Evolutionary conservation across 352 stramenopile species (phyloP), one percentile per base, ranked within the genome.

Genomic region (Phytophthora ramorum): DNA sequence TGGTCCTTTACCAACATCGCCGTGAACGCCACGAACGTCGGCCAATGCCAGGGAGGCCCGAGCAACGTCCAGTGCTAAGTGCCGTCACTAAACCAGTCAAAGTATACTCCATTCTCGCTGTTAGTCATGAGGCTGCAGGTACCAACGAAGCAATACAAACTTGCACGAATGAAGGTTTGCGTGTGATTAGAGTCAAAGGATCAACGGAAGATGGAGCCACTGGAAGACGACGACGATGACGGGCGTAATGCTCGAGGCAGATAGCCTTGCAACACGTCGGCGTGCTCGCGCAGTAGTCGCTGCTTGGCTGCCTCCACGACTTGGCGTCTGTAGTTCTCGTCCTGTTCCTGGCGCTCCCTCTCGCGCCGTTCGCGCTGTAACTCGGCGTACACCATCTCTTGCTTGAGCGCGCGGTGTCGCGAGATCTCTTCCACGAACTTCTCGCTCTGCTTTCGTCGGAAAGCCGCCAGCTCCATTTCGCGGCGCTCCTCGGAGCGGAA

Each of bases 231-330:
- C 24, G 71, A 75, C 12, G 79, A 83, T 26, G 71, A 75, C 17
- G 76, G 69, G 4, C 68, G 69, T 20, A 71, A 51, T 32, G 58
- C 12, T 26, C 61, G 53, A 9, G 88, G 85, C 57, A 97, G 54
- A 71, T 93, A 97, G 2, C 82, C 90, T 62, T 92, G 65, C 19
- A 97, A 76, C 35, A 95, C 78, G 19, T 87, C 72, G 45, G 90
- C 88, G 68, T 97, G 91, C 63, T 97, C 85, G 45, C 88, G 73
- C 45, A 97, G 66, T 14, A 98, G 73, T 44, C 89, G 75, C 51
- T 83, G 83, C 60, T 92, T 92, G 56, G 92, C 92, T 51, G 97
- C 84, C 62, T 90, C 83, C 40, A 98, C 81, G 41, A 97, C 81
- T 65, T 85, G 71, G 60, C 89, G 79, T 43, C 79, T 78, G 80